Evolutionary conservation across 202 grass and related monocot species (phyloP), one percentile per base, ranked within the genome.

Genomic region (Setaria viridis): DNA sequence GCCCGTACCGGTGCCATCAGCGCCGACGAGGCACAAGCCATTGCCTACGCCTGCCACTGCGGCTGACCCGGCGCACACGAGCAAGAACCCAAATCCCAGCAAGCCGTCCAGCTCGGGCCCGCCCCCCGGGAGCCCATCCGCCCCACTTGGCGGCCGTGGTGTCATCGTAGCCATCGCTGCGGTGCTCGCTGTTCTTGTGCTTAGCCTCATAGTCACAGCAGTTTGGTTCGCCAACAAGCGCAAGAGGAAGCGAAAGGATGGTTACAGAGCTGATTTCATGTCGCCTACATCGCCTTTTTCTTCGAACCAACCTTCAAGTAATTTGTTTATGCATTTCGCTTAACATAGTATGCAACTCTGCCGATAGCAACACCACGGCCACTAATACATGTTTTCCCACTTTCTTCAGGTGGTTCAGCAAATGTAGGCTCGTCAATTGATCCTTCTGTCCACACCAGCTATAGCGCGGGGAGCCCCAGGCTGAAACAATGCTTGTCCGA

Each of bases 251-350:
- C 70, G 51, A 2, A 47, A 12, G 10, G 49, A 81, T 72, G 86
- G 85, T 39, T 98, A 98, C 85, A 67, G 74, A 80, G 47, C 93
- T 82, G 95, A 91, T 9, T 90, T 95, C 85, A 64, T 87, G 43
- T 82, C 91, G 62, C 93, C 91, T 78, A 87, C 95, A 70, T 95
- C 84, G 1, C 82, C 87, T 19, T 70, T 50, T 51, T 74, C 85
- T 45, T 90, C 89, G 4, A 87, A 88, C 9, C 84, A 56, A 37
- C 90, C 90, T 49, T 91, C 89, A 86, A 87, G 93, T 98, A 86
- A 41, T 80, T 55, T 70, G 25, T 10, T 51, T 37, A 2, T 46
- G n/a, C 81, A 60, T 13, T 41, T 68, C 1, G 16, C 42, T 56
- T 8, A 16, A 30, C 14, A 49, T n/a, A 72, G 20, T 49, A 51